Percentiles rank a stretch among this genome's conserved stretches.
phyloP scores from a whole-genome alignment of 192 early-diverging fungal species.

The Entomortierella beljakovae region DNA sequence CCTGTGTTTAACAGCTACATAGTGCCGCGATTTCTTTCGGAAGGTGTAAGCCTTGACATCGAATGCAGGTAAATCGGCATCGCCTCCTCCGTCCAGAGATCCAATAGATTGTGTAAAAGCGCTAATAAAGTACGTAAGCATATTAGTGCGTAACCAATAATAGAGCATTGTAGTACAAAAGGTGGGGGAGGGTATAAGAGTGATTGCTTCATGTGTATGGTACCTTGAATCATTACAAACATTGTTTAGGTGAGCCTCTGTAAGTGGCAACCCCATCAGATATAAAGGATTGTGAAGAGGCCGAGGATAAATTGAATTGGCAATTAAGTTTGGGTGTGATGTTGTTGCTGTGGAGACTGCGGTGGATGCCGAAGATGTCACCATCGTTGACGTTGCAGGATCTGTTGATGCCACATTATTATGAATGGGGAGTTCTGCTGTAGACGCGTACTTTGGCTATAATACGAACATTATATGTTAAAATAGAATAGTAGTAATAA shows the following conservation, averaged over 20 bases:
- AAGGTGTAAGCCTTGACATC: slow-evolving; percentile 51
- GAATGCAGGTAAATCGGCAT: slow-evolving; percentile 17
- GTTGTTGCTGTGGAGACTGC: background rate
- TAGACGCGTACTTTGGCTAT: slow-evolving; percentile 4
- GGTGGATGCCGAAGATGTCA: background rate
- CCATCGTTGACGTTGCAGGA: too few relatives aligned
- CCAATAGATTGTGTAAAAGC: slow-evolving; percentile 2
- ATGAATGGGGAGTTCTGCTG: background rate
- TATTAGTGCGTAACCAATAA: background rate
- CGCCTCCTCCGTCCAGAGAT: too few relatives aligned
- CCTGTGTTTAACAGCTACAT: slow-evolving; percentile 45
- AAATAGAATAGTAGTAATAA: background rate
- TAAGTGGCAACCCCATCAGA: slow-evolving; percentile 27
- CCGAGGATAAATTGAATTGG: slow-evolving; percentile 28
- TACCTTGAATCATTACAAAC: slow-evolving; percentile 18
- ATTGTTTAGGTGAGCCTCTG: slow-evolving; percentile 18
- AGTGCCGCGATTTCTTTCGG: slow-evolving; percentile 48
- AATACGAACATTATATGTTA: background rate
- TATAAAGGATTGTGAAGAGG: slow-evolving; percentile 37
- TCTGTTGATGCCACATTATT: background rate
- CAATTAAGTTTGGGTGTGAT: slow-evolving; percentile 1
- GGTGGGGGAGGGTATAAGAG: background rate
- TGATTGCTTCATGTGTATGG: background rate
- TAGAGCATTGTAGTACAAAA: background rate
- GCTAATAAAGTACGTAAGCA: background rate